Evolutionary conservation across 371 early-diverging fungal species (phyloP).

Genomic region (Dinochytrium kinnereticum): DNA sequence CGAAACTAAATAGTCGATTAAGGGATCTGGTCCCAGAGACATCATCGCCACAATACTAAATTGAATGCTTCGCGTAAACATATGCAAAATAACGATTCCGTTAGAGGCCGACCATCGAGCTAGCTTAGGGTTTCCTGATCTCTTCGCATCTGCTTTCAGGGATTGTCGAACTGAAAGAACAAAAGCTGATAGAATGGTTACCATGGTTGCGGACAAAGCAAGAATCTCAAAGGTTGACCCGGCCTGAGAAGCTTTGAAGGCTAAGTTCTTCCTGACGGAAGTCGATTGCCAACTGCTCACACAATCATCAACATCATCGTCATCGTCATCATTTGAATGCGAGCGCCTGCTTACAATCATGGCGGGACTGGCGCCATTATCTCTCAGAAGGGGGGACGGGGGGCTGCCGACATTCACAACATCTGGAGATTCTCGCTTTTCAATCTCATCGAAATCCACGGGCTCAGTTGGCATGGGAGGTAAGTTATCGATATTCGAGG

Average conservation of each 20-base stretch:
- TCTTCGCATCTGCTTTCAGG: background rate
- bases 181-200: background rate
- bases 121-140: constrained; percentile 7
- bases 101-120: constrained; percentile 7
- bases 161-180: background rate
- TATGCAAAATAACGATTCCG: constrained; percentile 6
- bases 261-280: background rate
- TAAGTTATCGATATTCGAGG: too few species aligned
- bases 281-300: background rate
- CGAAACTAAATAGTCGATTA: background rate
- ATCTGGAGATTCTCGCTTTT: background rate
- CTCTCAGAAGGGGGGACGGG: background rate
- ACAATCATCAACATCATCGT: background rate
- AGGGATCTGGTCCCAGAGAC: background rate
- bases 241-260: background rate
- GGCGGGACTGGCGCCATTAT: background rate
- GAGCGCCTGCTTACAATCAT: constrained; percentile 1
- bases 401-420: background rate
- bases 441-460: background rate
- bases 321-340: background rate
- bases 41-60: background rate
- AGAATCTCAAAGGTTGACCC: constrained; percentile 1
- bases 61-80: background rate
- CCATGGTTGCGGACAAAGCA: background rate
- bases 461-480: background rate